phyloP scores from a whole-genome alignment of 345 rosid species.

The Viola odorata region DNA sequence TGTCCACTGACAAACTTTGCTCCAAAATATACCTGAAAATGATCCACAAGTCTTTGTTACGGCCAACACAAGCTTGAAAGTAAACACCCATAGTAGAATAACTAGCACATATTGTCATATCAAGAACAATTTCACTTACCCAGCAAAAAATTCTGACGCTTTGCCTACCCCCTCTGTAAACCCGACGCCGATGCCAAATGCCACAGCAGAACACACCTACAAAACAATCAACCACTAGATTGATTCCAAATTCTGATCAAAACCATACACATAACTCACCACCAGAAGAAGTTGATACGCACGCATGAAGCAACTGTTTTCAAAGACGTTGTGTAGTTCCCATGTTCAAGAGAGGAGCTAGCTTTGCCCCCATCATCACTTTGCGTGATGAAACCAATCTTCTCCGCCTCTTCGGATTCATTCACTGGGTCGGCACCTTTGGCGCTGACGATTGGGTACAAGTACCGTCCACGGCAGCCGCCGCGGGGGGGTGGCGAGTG shows the following conservation, averaged over 20 bases:
- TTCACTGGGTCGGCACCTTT: slow-evolving; percentile 37
- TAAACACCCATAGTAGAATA: neutral
- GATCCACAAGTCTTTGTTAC: slow-evolving; percentile 8
- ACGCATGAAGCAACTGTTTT: slow-evolving; percentile 82
- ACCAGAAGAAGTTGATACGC: slow-evolving; percentile 19
- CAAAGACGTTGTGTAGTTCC: slow-evolving; percentile 42
- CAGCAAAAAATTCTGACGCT: slow-evolving; percentile 90
- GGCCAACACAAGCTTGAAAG: slow-evolving; percentile 2
- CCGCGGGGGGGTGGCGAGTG: slow-evolving; percentile 12
- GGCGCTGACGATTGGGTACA: slow-evolving; percentile 34
- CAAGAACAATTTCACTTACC: slow-evolving; percentile 33
- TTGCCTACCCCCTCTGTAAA: slow-evolving; percentile 69
- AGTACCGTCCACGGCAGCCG: slow-evolving; percentile 21
- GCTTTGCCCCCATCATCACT: slow-evolving; percentile 21
- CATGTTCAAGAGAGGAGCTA: slow-evolving; percentile 17
- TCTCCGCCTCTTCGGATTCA: slow-evolving; percentile 45
- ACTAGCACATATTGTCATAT: slow-evolving; percentile 5
- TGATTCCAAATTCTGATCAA: slow-evolving; percentile 11
- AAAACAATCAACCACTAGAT: slow-evolving; percentile 11
- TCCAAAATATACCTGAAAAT: slow-evolving; percentile 81
- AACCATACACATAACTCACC: neutral
- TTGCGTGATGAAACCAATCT: slow-evolving; percentile 22
- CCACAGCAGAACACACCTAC: slow-evolving; percentile 70
- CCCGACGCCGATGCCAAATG: slow-evolving; percentile 76
- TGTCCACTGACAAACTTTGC: slow-evolving; percentile 97